phyloP scores from a whole-genome alignment of 331 rosid species.

The Quercus phellos region DNA sequence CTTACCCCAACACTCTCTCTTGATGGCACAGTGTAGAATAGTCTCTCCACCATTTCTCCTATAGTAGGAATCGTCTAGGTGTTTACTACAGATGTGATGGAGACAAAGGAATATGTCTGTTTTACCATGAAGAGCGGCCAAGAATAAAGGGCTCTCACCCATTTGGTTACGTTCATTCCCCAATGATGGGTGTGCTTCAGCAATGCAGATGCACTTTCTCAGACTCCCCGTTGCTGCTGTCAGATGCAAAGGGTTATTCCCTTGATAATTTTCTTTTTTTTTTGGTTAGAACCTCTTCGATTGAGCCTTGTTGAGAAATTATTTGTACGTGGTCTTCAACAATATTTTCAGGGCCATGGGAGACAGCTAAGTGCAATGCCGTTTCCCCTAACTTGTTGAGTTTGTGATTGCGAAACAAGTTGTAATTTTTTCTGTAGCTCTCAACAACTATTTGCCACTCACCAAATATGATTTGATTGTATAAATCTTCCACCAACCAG shows the following conservation, averaged over 20 bases:
- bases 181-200: background rate
- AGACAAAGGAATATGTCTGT: conserved; percentile 33
- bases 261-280: background rate
- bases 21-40: conserved; percentile 44
- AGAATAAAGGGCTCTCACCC: conserved; percentile 50
- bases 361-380: conserved; percentile 47
- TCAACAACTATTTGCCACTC: too few species aligned
- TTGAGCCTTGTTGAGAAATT: too few species aligned
- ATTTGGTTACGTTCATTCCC: conserved; percentile 23
- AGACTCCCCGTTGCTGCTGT: conserved; percentile 42
- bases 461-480: background rate
- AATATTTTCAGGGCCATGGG: conserved; percentile 24
- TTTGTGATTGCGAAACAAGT: too few species aligned
- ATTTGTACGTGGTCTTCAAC: background rate
- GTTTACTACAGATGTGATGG: background rate
- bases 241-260: conserved; percentile 49
- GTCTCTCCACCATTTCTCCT: conserved; percentile 34
- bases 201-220: conserved; percentile 29
- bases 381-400: conserved; percentile 27
- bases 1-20: conserved; percentile 40
- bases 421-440: too few species aligned
- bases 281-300: too few species aligned
- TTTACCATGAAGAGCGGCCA: conserved; percentile 44
- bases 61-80: background rate
- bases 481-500: too few species aligned